Percentiles rank a stretch among this genome's conserved stretches.
Conservation (phyloP, 768 basidiomycete species). For the Leccinum imitatum region DNA sequence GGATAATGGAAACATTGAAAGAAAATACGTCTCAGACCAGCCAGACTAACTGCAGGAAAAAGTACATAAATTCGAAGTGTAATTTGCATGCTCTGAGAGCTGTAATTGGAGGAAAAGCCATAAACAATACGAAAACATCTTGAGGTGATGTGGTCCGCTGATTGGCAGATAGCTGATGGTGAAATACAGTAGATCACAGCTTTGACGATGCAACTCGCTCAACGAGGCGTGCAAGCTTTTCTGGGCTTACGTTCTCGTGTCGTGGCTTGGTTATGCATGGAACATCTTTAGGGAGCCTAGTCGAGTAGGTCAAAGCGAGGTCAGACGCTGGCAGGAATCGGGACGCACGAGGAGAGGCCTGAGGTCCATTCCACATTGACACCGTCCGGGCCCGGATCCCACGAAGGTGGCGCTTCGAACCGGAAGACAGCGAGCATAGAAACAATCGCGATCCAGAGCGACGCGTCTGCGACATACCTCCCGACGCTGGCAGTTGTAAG, state of each 20-base stretch:
- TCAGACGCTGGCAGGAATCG: neutral
- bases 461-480: conserved; percentile 39
- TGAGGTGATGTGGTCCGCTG: neutral
- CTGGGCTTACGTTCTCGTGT: conserved; percentile 1
- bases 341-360: conserved; percentile 22
- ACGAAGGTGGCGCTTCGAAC: conserved; percentile 10
- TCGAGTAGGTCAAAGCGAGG: neutral
- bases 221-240: conserved; percentile 15
- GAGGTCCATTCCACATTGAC: conserved; percentile 20
- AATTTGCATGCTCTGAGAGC: no score
- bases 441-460: conserved; percentile 32
- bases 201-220: conserved; percentile 3
- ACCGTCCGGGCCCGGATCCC: conserved; percentile 22
- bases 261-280: conserved; percentile 14
- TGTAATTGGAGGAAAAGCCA: no score
- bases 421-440: conserved; percentile 21
- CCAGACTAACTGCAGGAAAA: no score
- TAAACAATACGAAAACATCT: neutral
- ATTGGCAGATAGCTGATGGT: neutral
- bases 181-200: neutral
- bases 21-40: no score
- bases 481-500: conserved; percentile 37
- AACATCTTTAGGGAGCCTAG: conserved; percentile 14
- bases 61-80: no score
- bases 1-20: no score